phyloP scores from a whole-genome alignment of 2,329 filamentous ascomycete genomes.

The Cercospora beticola region DNA sequence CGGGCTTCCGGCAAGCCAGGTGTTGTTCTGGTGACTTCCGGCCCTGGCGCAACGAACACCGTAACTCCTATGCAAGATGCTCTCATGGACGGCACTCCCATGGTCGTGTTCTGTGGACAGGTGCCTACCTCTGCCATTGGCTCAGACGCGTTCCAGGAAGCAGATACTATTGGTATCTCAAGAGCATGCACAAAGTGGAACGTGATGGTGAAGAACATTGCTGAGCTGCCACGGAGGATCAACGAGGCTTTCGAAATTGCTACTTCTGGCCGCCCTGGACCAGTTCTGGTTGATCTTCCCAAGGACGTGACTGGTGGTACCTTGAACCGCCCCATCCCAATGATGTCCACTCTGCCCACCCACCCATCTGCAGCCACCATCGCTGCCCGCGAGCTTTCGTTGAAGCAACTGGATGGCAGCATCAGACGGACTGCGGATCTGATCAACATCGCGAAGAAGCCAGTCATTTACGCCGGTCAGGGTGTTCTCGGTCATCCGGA shows the following conservation, averaged over 20 bases:
- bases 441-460: constrained; percentile 87
- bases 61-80: constrained; percentile 96
- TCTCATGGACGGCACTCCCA: constrained; percentile 88
- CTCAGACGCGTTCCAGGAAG: constrained; percentile 95
- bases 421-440: constrained; percentile 76
- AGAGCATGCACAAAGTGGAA: constrained; percentile 98
- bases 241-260: constrained; percentile 99
- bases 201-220: constrained; percentile 94
- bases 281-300: constrained; percentile 91
- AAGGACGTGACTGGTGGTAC: constrained; percentile 93
- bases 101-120: constrained; percentile 95
- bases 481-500: constrained; percentile 79
- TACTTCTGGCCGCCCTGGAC: constrained; percentile 87
- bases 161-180: constrained; percentile 90
- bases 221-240: constrained; percentile 87
- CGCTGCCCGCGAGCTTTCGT: constrained; percentile 71
- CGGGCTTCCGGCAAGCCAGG: constrained; percentile 90
- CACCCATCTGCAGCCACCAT: constrained; percentile 84
- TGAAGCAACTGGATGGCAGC: constrained; percentile 69
- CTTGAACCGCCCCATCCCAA: constrained; percentile 79
- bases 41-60: constrained; percentile 93
- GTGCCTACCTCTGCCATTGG: constrained; percentile 87
- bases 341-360: constrained; percentile 68
- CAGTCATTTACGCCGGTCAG: constrained; percentile 91
- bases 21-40: constrained; percentile 94